These are phyloP conservation scores for Saturnispora sanitii DNA, from an alignment of 805 yeast genomes.

Conservation along the genomic window DNA sequence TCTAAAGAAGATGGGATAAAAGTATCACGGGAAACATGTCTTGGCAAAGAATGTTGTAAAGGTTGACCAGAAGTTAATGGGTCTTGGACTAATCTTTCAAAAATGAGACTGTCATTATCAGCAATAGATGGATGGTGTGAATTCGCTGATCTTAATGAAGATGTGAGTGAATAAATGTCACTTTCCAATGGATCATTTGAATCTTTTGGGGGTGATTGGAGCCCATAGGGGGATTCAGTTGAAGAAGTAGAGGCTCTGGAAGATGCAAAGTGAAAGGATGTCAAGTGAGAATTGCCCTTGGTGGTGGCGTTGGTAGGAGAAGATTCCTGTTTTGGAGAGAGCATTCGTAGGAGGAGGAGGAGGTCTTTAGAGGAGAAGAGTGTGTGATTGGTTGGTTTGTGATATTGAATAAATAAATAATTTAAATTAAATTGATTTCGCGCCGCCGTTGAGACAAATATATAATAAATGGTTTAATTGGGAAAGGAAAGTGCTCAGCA, in stretches of 20 bases:
- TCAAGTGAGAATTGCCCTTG: background rate
- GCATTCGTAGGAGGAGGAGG: background rate
- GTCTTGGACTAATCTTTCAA: conserved; percentile 60
- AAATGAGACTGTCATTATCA: conserved; percentile 39
- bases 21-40: conserved; percentile 38
- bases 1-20: conserved; percentile 49
- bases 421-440: too few species aligned
- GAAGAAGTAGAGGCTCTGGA: background rate
- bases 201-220: conserved; percentile 16
- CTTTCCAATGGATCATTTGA: conserved; percentile 1
- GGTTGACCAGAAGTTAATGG: conserved; percentile 30
- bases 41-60: conserved; percentile 24
- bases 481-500: too few species aligned
- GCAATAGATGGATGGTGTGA: conserved; percentile 9
- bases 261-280: conserved; percentile 1
- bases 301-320: background rate
- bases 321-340: conserved; percentile 1
- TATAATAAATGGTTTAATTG: too few species aligned
- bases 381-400: too few species aligned
- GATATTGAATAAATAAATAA: too few species aligned
- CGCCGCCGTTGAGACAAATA: too few species aligned
- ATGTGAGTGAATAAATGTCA: conserved; percentile 11
- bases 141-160: conserved; percentile 1
- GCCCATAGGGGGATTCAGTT: background rate
- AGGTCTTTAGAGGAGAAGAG: too few species aligned